Percentiles rank a stretch among this genome's conserved stretches.
phyloP scores from a whole-genome alignment of 805 yeast genomes.

The Saccharomycopsis fibuligera region DNA sequence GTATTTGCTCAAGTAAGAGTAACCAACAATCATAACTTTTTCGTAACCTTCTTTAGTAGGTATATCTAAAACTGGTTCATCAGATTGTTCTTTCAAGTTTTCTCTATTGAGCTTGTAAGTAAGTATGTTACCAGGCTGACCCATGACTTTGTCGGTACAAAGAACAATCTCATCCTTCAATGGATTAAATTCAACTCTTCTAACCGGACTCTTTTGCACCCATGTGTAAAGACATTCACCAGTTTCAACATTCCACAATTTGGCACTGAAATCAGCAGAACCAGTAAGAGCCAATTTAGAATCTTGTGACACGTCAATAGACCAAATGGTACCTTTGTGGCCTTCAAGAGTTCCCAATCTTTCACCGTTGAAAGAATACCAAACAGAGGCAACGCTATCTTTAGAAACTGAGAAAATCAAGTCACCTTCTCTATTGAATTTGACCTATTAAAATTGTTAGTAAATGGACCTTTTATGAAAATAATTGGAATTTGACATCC shows the following conservation, averaged over 20 bases:
- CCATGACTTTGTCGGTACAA: constrained; percentile 90
- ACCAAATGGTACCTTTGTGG: constrained; percentile 92
- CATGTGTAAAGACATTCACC: constrained; percentile 74
- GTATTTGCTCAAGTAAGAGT: constrained; percentile 69
- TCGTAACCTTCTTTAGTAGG: constrained; percentile 52
- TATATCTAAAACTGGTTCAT: constrained; percentile 54
- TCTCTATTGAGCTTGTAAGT: constrained; percentile 57
- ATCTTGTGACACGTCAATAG: constrained; percentile 75
- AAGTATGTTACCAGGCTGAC: constrained; percentile 68
- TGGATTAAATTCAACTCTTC: constrained; percentile 81
- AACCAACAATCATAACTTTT: constrained; percentile 77
- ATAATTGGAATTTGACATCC: no score
- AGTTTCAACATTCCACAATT: constrained; percentile 74
- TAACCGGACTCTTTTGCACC: constrained; percentile 77
- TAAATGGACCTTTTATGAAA: no score
- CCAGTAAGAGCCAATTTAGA: constrained; percentile 78
- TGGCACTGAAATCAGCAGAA: constrained; percentile 80
- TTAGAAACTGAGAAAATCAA: constrained; percentile 86
- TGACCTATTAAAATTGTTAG: constrained; percentile 93
- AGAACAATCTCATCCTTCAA: constrained; percentile 60
- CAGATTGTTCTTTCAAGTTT: constrained; percentile 38
- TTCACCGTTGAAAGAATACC: constrained; percentile 96
- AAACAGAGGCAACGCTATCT: constrained; percentile 82
- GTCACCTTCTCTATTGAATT: constrained; percentile 94
- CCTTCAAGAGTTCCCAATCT: constrained; percentile 87